Evolutionary conservation across 2,329 filamentous ascomycete species (phyloP), one percentile per base, ranked within the genome.

Genomic region (Elsinoe batatas): DNA sequence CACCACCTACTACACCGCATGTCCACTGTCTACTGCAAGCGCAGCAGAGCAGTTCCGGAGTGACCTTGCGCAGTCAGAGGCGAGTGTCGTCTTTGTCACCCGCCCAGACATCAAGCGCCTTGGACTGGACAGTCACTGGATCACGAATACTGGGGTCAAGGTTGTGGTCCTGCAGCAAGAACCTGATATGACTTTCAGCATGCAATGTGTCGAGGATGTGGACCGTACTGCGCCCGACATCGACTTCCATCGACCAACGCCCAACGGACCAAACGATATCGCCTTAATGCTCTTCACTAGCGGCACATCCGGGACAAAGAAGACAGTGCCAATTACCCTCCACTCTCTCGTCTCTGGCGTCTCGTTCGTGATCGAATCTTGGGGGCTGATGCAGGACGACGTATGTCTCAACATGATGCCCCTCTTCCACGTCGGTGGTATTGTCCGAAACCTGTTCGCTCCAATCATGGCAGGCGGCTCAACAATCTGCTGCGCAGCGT

Each of bases 361-460:
- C 3, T 69, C 73, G 1, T 76, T 76, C 56, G 77, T 80, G 4
- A 74, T 79, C 26, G 72, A 78, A 15, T 79, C 76, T 0, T 80
- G 78, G 76, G 75, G 73, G 1, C 62, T 81, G 15, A 71, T 65
- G 1, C 61, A 68, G 1, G 62, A 65, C 1, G 78, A 80, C 60
- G 70, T 74, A 0, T 81, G 78, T 62, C 63, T 80, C 20, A 81
- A 81, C 61, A 79, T 80, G 75, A 81, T 81, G 78, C 78, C 79
- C 0, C 65, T 82, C 5, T 78, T 79, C 63, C 78, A 81, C 64
- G 69, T 79, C 40, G 78, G 78, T 42, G 78, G 78, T 11, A 67
- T 81, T 6, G 69, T 80, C 30, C 69, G 78, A 36, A 80, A 79
- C 62, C 71, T 81, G 3, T 77, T 80, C 61, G 76, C 78, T 1